These are phyloP conservation scores for Ramaria sp. DNA, from an alignment of 768 basidiomycete genomes.

Conservation along the genomic window DNA sequence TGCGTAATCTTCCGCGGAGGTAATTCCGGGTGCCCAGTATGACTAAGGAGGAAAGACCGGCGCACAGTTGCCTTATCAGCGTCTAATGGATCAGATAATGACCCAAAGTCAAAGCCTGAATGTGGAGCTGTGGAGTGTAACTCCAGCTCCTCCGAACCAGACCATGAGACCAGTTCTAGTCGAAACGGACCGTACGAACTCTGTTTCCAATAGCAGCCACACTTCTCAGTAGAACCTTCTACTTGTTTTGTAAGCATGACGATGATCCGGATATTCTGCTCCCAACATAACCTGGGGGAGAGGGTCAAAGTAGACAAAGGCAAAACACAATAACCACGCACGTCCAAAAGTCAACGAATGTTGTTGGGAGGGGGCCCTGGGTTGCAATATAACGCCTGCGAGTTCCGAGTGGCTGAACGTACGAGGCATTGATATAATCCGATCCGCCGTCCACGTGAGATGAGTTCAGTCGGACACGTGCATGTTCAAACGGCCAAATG, in stretches of 20 bases:
- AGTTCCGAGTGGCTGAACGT: conserved; percentile 80
- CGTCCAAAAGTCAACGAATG: conserved; percentile 93
- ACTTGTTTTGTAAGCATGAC: conserved; percentile 94
- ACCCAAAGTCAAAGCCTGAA: conserved; percentile 32
- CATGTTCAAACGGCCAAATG: conserved; percentile 97
- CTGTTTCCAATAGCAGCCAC: conserved; percentile 74
- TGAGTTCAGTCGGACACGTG: conserved; percentile 61
- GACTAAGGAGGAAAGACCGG: conserved; percentile 50
- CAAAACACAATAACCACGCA: conserved; percentile 29
- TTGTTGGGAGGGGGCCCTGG: conserved; percentile 85
- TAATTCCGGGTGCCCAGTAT: conserved; percentile 46
- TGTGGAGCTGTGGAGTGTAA: background rate
- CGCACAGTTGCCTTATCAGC: conserved; percentile 42
- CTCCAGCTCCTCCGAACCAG: conserved; percentile 32
- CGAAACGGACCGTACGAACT: conserved; percentile 59
- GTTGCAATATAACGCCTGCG: conserved; percentile 85
- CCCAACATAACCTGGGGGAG: conserved; percentile 65
- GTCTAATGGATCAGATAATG: conserved; percentile 15
- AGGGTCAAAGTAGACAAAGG: background rate
- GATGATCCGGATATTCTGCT: conserved; percentile 89
- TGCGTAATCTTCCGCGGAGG: conserved; percentile 66
- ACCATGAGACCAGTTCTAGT: conserved; percentile 39
- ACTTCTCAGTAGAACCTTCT: conserved; percentile 83
- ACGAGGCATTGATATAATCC: conserved; percentile 95
- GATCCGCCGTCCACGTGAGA: conserved; percentile 34